These are phyloP conservation scores for Tetradesmus lagerheimii DNA, from an alignment of 139 green algal genomes.

Conservation along the genomic window DNA sequence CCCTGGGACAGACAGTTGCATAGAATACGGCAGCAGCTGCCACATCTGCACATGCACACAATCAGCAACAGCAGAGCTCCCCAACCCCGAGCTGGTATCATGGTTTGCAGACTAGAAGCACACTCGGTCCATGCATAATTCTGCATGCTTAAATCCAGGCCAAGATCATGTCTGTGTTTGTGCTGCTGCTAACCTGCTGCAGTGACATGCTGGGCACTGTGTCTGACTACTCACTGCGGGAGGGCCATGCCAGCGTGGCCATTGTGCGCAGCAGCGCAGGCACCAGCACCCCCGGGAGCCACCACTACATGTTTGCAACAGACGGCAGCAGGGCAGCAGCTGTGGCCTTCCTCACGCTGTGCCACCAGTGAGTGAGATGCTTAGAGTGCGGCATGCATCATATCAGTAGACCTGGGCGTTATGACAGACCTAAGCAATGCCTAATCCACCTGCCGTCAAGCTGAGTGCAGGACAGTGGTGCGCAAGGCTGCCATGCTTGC, in stretches of 20 bases:
- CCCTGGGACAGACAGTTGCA: neutral
- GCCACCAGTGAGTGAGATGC: slow-evolving; percentile 53
- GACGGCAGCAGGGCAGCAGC: slow-evolving; percentile 64
- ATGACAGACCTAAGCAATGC: too few relatives aligned
- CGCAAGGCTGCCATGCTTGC: too few relatives aligned
- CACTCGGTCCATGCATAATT: too few relatives aligned
- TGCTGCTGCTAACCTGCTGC: slow-evolving; percentile 14
- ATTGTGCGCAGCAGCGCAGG: slow-evolving; percentile 59
- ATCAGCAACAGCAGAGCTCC: neutral
- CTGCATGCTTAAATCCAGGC: too few relatives aligned
- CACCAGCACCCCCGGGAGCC: neutral
- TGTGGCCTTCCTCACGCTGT: slow-evolving; percentile 58
- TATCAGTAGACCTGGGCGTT: too few relatives aligned
- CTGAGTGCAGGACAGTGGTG: too few relatives aligned
- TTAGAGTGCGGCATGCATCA: neutral
- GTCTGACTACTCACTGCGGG: slow-evolving; percentile 62
- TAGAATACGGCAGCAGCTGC: neutral
- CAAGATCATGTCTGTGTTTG: too few relatives aligned
- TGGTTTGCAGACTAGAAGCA: too few relatives aligned
- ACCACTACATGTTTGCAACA: slow-evolving; percentile 60
- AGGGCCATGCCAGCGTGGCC: slow-evolving; percentile 50
- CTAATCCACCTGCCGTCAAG: too few relatives aligned
- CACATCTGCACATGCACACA: neutral
- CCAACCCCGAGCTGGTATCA: too few relatives aligned
- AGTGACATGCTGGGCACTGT: slow-evolving; percentile 70